Evolutionary conservation across 371 early-diverging fungal genomes (phyloP), one percentile per base, ranked within the genome.

Genomic region (Mucor lusitanicus): DNA sequence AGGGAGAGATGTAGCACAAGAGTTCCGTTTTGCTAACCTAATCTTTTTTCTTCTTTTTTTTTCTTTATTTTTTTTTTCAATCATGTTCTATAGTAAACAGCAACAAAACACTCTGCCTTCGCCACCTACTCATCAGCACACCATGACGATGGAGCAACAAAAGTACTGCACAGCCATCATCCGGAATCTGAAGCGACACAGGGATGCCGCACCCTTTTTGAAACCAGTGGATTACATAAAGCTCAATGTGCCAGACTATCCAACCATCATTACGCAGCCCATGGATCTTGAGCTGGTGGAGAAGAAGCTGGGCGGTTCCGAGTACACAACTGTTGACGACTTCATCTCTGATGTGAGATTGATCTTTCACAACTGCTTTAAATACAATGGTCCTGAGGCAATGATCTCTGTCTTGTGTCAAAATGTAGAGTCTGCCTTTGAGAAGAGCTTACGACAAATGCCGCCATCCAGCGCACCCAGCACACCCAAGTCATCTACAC

Each of bases 201-300:
- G 91, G 33, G 86, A 90, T 61, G 89, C 94, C 6, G 76, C 83
- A 25, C 94, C 94, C 0, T 99, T 99, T 71, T 75, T 95, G 15
- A 80, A 88, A 42, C 99, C 99, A 3, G 99, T 99, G 0, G 99
- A 99, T 77, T 94, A 95, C 33, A 85, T 96, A 48, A 88, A 87
- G 50, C 84, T 98, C 19, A 90, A 90, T 44, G 90, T 99, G 19
- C 99, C 99, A 1, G 97, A 95, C 69, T 99, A 99, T 78, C 92
- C 91, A 27, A 86, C 87, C 3, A 87, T 94, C 67, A 88, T 99
- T 76, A 96, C 94, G 72, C 69, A 86, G 19, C 99, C 99, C 0
- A 99, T 99, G 98, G 99, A 99, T 74, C 78, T 99, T 4, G 88
- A 90, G 6, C 97, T 99, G 0, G 91, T 98, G 17, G 94, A 94